phyloP scores from a whole-genome alignment of 1,284 basidiomycete species.

The Trichosporon sp. region DNA sequence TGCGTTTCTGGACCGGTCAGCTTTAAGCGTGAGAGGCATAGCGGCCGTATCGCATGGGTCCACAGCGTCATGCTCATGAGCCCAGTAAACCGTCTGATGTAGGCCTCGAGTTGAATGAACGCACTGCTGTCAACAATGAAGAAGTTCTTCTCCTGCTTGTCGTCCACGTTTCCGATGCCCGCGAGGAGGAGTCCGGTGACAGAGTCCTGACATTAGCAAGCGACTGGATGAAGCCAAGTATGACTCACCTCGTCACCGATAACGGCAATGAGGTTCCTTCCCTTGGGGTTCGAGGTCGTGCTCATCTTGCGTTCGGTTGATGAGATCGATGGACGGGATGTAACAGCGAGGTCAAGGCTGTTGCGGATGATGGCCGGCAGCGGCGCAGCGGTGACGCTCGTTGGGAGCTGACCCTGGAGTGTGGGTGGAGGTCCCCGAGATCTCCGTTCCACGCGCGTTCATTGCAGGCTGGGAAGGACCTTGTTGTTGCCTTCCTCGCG shows the following conservation, averaged over 20 bases:
- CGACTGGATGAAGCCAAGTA: not conserved
- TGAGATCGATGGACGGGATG: not conserved
- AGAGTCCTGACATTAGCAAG: conserved; percentile 62
- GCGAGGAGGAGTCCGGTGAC: conserved; percentile 88
- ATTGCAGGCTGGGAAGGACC: not conserved
- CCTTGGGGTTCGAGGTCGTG: conserved; percentile 54
- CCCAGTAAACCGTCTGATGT: no score
- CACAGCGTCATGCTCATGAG: no score
- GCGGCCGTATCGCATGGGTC: no score
- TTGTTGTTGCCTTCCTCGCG: not conserved
- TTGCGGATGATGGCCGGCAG: not conserved
- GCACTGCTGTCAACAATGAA: conserved; percentile 83
- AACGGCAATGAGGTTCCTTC: conserved; percentile 69
- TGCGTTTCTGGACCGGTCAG: conserved; percentile 64
- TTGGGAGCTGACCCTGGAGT: not conserved
- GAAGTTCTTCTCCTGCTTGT: conserved; percentile 91
- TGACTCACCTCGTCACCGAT: conserved; percentile 83
- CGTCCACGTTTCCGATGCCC: conserved; percentile 81
- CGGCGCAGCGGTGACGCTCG: conserved; percentile 4
- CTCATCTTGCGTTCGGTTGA: conserved; percentile 22
- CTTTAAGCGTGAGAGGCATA: no score
- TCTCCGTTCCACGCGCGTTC: not conserved
- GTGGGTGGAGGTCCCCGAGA: not conserved
- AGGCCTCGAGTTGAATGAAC: conserved; percentile 32
- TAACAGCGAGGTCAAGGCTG: not conserved